Evolutionary conservation across 768 basidiomycete genomes (phyloP), one percentile per base, ranked within the genome.

Genomic region (Suillus paluster): DNA sequence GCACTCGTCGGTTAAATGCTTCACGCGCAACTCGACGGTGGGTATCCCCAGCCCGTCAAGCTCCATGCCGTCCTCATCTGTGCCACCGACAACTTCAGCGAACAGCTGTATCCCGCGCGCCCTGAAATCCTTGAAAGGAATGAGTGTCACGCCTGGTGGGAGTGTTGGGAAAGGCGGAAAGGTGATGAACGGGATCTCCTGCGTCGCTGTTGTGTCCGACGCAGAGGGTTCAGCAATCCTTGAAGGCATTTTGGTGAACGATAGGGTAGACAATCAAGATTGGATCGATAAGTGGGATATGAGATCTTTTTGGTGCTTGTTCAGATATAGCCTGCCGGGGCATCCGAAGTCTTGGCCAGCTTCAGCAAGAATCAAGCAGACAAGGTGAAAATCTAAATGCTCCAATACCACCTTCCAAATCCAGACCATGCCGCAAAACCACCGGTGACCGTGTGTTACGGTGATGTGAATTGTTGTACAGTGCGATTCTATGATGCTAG

Each of bases 31-130:
- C 41, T 77, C 69, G 25, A 92, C 75, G 14, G 92, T 93, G 0
- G 87, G 86, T 57, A 92, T 84, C 11, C 88, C 90, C 1, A 83
- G 70, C 0, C 82, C 84, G 69, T 94, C 92, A 55, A 84, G 74
- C 73, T 94, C 91, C 36, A 76, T 71, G n/a, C 81, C 84, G 11
- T 81, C 78, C 42, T 60, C 74, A 19, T 78, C 79, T 21, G 77
- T 76, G 1, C 57, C 58, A 2, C 57, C 67, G 27, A 66, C 77
- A n/a, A 70, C 65, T 41, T 80, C 79, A n/a, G 76, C 71, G 59
- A 80, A 80, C 60, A 85, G 77, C 62, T 80, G 79, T 64, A 90
- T 87, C 9, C 89, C 89, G 49, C 70, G 68, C 6, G 87, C 83
- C 66, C 79, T 79, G 77, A 88, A 90, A 15, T 78, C 66, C 41